Percentiles rank a stretch among this genome's conserved stretches.
phyloP scores from a whole-genome alignment of 129 eudicot species.

The Saussurea involucrata region DNA sequence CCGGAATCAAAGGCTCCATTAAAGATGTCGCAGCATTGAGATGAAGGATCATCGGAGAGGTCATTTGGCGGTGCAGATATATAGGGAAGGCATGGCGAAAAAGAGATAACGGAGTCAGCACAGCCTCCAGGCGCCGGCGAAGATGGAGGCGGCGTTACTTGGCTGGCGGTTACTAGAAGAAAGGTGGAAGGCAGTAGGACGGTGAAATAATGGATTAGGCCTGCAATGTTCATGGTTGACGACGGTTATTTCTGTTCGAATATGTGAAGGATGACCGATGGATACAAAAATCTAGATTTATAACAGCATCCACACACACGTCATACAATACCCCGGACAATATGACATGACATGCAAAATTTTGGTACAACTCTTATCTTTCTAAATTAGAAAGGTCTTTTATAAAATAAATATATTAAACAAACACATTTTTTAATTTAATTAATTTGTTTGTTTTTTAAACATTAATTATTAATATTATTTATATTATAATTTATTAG shows the following conservation, averaged over 20 bases:
- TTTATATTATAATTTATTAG: no score
- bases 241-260: constrained; percentile 21
- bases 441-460: no score
- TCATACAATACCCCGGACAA: no score
- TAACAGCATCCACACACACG: no score
- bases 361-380: no score
- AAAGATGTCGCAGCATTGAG: constrained; percentile 50
- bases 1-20: constrained; percentile 30
- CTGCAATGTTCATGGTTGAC: constrained; percentile 11
- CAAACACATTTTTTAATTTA: no score
- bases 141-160: constrained; percentile 20
- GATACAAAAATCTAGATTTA: not conserved
- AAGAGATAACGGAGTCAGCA: constrained; percentile 48
- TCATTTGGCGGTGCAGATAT: constrained; percentile 54
- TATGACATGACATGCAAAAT: no score
- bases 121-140: constrained; percentile 32
- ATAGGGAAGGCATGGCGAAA: constrained; percentile 64
- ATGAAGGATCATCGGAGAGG: constrained; percentile 37
- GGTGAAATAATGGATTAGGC: not conserved
- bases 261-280: no score
- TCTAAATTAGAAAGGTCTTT: no score
- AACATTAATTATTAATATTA: no score
- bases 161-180: constrained; percentile 15
- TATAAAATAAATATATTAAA: no score
- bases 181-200: constrained; percentile 1